Base-by-base conservation (phyloP, 495 filamentous ascomycete genomes). In the Daldinia vernicosa region DNA sequence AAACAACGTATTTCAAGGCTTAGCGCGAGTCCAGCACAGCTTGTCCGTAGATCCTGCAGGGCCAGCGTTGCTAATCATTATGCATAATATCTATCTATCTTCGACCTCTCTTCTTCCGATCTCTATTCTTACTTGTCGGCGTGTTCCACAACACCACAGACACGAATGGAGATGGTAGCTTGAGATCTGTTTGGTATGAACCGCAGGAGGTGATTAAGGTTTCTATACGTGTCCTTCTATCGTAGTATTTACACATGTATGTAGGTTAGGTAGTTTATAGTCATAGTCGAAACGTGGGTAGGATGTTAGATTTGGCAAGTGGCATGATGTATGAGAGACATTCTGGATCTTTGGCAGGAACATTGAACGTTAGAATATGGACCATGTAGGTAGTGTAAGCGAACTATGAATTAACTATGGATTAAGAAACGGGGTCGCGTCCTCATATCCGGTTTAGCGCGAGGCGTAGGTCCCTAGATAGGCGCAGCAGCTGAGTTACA, bases 401-500 rank as follows among this genome's bases (percentile, higher is more conserved):
- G 26, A 30, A 53, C 12, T 53, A 30, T 30, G 26, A 53, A 53
- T 27, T 53, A 12, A 27, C 50, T 30, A 53, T 53, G 27, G 14
- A 8, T 53, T 15, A 2, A 30, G 24, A 53, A 66, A 62, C 27
- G 66, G 66, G 66, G 59, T 66, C 65, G 60, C 67, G 27, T 70
- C 51, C 30, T 50, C 63, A 33, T 17, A 72, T 67, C 15, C 6
- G 68, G 75, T 62, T 58, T 77, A 74, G 75, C 53, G 43, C 58
- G 69, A 72, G 75, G 75, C 75, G 70, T 60, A 63, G 67, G 15
- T n/a, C 19, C 11, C 6, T 4, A 7, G 32, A 24, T 69, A 60
- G 75, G 75, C 73, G 73, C 73, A 75, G 73, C 60, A 14, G 43
- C 19, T 59, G 62, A 63, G 70, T 77, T 54, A 54, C 63, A 70